These are phyloP conservation scores for Alternaria atra DNA, from an alignment of 2,329 filamentous ascomycete species.

Conservation along the genomic window DNA sequence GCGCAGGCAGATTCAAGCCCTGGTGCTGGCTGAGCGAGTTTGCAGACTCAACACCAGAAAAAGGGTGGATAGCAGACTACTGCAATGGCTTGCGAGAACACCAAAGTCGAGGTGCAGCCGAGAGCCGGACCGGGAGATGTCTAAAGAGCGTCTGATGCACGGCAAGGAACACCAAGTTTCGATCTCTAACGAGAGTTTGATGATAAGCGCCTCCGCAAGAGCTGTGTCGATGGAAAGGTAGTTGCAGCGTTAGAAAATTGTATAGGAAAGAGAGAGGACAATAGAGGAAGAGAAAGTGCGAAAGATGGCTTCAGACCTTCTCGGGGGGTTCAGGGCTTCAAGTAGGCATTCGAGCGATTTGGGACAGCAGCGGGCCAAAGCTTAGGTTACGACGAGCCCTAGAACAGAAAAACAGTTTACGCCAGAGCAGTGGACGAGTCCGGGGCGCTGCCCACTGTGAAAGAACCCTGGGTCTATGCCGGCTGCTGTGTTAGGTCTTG, in stretches of 20 bases:
- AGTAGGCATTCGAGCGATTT: slow-evolving; percentile 43
- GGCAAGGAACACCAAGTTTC: slow-evolving; percentile 41
- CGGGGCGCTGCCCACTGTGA: slow-evolving; percentile 18
- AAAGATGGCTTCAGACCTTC: slow-evolving; percentile 30
- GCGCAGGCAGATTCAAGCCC: slow-evolving; percentile 2
- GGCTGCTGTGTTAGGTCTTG: slow-evolving; percentile 18
- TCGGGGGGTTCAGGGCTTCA: slow-evolving; percentile 30
- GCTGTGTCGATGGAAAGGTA: slow-evolving; percentile 38
- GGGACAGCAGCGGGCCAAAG: slow-evolving; percentile 45
- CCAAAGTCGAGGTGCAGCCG: slow-evolving; percentile 43
- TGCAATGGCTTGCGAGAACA: slow-evolving; percentile 44
- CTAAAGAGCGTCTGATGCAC: slow-evolving; percentile 35
- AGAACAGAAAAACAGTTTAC: slow-evolving; percentile 43
- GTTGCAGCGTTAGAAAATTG: slow-evolving; percentile 23
- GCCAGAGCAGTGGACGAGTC: slow-evolving; percentile 34
- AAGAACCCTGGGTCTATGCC: slow-evolving; percentile 22
- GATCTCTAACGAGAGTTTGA: slow-evolving; percentile 35
- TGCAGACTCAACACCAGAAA: slow-evolving; percentile 48
- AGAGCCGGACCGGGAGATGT: slow-evolving; percentile 22
- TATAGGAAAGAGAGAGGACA: slow-evolving; percentile 32
- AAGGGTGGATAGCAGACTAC: slow-evolving; percentile 32
- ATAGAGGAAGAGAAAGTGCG: slow-evolving; percentile 29
- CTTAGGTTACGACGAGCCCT: slow-evolving; percentile 46
- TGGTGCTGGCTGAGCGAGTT: slow-evolving; percentile 26
- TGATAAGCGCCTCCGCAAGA: slow-evolving; percentile 34